phyloP scores from a whole-genome alignment of 2,329 filamentous ascomycete species.

The Gremmenia infestans region DNA sequence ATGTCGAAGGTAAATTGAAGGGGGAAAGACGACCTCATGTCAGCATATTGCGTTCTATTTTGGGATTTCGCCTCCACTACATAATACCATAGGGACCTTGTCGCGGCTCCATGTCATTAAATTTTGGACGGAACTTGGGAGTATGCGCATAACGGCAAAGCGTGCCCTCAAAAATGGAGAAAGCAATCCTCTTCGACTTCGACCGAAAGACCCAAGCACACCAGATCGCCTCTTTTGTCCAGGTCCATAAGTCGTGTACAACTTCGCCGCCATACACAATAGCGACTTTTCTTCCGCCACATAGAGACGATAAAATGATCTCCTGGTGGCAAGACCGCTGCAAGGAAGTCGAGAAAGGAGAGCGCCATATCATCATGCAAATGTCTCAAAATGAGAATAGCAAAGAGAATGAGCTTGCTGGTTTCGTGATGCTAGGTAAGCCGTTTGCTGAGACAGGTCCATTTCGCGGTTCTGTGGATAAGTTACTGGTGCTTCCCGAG shows the following conservation, averaged over 20 bases:
- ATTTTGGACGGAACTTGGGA: too few species aligned
- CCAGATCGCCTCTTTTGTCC: slow-evolving; percentile 51
- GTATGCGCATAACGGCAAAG: too few species aligned
- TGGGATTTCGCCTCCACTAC: too few species aligned
- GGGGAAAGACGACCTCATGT: too few species aligned
- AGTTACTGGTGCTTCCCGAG: slow-evolving; percentile 50
- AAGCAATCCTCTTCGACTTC: slow-evolving; percentile 33
- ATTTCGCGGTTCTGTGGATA: slow-evolving; percentile 51
- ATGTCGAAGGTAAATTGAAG: too few species aligned
- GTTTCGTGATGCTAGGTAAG: slow-evolving; percentile 50
- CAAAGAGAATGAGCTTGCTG: slow-evolving; percentile 45
- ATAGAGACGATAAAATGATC: slow-evolving; percentile 51
- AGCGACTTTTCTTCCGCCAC: slow-evolving; percentile 55
- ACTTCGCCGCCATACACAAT: slow-evolving; percentile 48
- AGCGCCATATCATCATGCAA: slow-evolving; percentile 49
- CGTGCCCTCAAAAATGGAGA: not conserved
- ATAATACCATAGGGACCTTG: too few species aligned
- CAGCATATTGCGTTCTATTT: too few species aligned
- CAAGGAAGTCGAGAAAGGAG: slow-evolving; percentile 41
- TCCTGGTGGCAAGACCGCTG: slow-evolving; percentile 52
- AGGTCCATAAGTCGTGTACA: slow-evolving; percentile 55
- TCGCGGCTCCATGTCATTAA: too few species aligned
- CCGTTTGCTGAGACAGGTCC: slow-evolving; percentile 51
- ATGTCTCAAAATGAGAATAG: slow-evolving; percentile 35
- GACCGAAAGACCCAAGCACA: slow-evolving; percentile 42